Percentiles rank a stretch among this genome's conserved stretches.
Conservation (phyloP, 148 eudicot species). For the Arctostaphylos glauca region DNA sequence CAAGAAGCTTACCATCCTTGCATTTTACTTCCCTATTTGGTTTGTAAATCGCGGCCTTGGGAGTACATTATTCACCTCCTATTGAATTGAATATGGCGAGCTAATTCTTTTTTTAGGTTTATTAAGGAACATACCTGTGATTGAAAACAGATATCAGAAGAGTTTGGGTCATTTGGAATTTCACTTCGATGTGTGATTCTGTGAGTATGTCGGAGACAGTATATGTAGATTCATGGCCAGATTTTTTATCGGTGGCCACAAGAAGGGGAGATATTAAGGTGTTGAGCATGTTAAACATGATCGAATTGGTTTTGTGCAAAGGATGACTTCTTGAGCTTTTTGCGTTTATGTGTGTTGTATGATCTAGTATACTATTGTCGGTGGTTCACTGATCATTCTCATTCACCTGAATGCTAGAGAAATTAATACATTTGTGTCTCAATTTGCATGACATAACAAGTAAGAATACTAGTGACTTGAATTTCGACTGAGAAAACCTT, state of each 20-base stretch:
- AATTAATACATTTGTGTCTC: neutral
- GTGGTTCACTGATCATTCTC: neutral
- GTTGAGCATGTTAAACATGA: neutral
- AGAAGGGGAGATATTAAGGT: neutral
- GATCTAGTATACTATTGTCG: neutral
- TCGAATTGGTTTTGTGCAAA: neutral
- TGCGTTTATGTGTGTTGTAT: neutral
- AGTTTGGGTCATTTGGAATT: neutral
- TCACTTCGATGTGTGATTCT: neutral
- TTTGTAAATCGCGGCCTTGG: neutral
- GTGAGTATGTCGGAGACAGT: neutral
- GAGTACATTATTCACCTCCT: neutral
- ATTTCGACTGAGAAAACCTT: neutral
- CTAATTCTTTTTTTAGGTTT: neutral
- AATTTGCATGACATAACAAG: neutral
- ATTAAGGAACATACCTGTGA: neutral
- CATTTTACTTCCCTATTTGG: neutral
- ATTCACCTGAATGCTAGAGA: neutral
- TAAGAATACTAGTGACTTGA: neutral
- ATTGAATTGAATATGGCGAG: neutral
- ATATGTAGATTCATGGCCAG: neutral
- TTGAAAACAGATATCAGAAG: neutral
- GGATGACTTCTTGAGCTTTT: neutral
- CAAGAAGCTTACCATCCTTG: neutral
- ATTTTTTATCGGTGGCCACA: neutral